Evolutionary conservation across 106 monocot species (phyloP), one percentile per base, ranked within the genome.

Genomic region (Allium cepa): DNA sequence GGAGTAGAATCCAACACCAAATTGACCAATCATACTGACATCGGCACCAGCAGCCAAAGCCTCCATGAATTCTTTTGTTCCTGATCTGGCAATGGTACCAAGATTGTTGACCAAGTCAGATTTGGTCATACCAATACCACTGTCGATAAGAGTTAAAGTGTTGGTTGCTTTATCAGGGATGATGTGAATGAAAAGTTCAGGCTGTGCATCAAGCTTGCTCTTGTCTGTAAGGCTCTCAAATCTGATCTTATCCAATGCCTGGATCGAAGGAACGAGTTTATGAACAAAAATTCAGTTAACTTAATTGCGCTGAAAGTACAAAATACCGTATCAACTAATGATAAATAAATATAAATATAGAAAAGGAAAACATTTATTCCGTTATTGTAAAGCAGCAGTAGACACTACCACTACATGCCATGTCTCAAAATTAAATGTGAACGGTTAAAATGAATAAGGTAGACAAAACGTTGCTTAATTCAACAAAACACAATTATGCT

Each of bases 1-100:
- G 1, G 86, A 86, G 70, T 86, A 86, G 51, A 86, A 86, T 16
- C 86, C 86, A 7, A 87, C 87, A 49, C 87, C 87, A 22, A 87
- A 87, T 61, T 87, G 87, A n/a, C 87, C 87, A 49, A 87, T 87
- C 87, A 87, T 87, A 60, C 83, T 83, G 14, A 87, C 87, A 66
- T 87, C 87, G 22, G 87, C 87, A 16, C 87, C 87, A 36, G 87
- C 87, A 52, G 87, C 83, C 11, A 87, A 77, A 0, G 87, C 83
- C 69, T 87, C 87, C 87, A 87, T 87, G 69, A 87, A 87, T 80
- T 87, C 87, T 60, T 87, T 87, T 2, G 87, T 87, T 48, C 87
- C 87, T 4, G 87, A 87, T n/a, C 83, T 58, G 8, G 87, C 87
- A n/a, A 87, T 87, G 50, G 83, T 87, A 26, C 87, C 87, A 17